Evolutionary conservation across 495 filamentous ascomycete species (phyloP), one percentile per base, ranked within the genome.

Genomic region (Penicillium pulvis): DNA sequence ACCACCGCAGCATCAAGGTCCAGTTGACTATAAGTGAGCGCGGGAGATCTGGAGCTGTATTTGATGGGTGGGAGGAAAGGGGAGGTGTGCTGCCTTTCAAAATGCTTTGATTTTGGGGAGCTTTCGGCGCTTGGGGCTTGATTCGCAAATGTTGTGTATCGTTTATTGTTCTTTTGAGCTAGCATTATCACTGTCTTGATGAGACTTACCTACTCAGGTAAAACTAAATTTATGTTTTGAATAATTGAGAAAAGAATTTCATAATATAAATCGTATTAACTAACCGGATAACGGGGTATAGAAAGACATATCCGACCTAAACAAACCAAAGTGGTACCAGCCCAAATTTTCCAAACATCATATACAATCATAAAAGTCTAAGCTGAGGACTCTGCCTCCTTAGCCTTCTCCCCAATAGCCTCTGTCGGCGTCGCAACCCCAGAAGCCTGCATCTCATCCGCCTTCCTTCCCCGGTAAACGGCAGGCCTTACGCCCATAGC

Each of bases 401-500:
- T 68, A 35, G 47, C 55, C 66, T 74, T 69, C 36, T 63, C 67
- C 17, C 43, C 63, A 39, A 62, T 53, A 57, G 67, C 60, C 56
- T 75, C 73, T 19, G 58, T 65, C 10, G 71, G 72, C 4, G 72
- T 76, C 53, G 47, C 66, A 12, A 65, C 56, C n/a, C 70, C 72
- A 53, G 71, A 72, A 57, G 68, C 43, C 53, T 60, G 62, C 50
- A 63, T 55, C 39, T 51, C 63, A 56, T 70, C 67, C 26, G 53
- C 49, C 53, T 65, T 65, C 3, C 52, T 53, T 0, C 68, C 75
- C 2, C 70, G 66, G 51, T 73, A 62, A 55, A 69, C 44, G 46
- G 41, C 53, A 10, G 64, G 71, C 56, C 73, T 80, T 71, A 76
- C 85, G 0, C 92, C 92, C 7, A 79, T 81, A 9, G 91, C 56